These are phyloP conservation scores for Conoideocrella luteorostrata DNA, from an alignment of 2,329 filamentous ascomycete genomes.

Conservation along the genomic window DNA sequence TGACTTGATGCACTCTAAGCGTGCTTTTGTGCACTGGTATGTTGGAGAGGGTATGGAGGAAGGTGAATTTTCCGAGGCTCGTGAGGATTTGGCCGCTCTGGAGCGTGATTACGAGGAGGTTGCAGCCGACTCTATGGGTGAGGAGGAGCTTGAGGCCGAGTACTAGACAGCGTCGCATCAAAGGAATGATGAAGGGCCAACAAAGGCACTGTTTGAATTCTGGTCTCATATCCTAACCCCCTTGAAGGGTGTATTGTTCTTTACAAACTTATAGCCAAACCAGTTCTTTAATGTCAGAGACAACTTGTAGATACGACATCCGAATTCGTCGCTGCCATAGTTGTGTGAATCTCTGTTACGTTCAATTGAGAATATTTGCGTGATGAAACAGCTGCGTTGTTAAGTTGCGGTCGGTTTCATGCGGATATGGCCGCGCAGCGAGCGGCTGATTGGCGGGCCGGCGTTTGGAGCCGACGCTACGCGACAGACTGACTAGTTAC, in stretches of 20 bases:
- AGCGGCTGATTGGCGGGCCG: conserved; percentile 13
- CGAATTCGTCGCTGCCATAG: too few species aligned
- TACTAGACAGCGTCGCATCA: conserved; percentile 54
- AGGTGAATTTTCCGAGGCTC: conserved; percentile 98
- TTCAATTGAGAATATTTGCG: background rate
- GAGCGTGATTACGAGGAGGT: conserved; percentile 99
- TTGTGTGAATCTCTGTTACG: too few species aligned
- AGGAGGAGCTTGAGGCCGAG: conserved; percentile 82
- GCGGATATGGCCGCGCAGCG: background rate
- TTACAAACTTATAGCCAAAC: conserved; percentile 29
- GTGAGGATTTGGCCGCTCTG: conserved; percentile 94
- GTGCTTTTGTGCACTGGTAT: conserved; percentile 99
- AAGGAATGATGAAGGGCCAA: conserved; percentile 6
- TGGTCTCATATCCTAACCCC: conserved; percentile 20
- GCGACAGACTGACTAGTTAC: conserved; percentile 18
- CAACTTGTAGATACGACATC: conserved; percentile 22
- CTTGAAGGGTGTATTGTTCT: conserved; percentile 30
- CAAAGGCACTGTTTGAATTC: conserved; percentile 13
- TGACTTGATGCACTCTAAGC: conserved; percentile 99
- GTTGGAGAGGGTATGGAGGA: conserved; percentile 99
- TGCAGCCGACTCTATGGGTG: conserved; percentile 85
- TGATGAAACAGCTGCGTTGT: background rate
- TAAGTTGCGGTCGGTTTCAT: background rate
- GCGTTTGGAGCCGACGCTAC: conserved; percentile 23
- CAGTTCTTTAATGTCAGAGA: conserved; percentile 30